These are phyloP conservation scores for Raphanus hybrid DNA, from an alignment of 441 rosid species.

Conservation along the genomic window DNA sequence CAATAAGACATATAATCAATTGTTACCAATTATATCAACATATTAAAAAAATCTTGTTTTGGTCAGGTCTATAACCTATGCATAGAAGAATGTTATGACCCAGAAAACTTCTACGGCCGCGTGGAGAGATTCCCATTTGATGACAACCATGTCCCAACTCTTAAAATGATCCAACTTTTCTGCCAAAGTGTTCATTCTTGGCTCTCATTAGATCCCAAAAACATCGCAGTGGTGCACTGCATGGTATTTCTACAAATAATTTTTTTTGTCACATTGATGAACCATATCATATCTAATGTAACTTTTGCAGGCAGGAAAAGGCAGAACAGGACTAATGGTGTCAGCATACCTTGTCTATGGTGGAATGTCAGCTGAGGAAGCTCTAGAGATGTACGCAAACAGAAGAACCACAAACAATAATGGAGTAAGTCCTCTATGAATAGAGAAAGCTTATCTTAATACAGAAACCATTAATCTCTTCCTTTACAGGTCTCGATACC, in stretches of 20 bases:
- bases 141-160: slow-evolving; percentile 92
- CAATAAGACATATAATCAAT: not conserved
- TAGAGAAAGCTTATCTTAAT: not conserved
- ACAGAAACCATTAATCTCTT: not conserved
- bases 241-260: slow-evolving; percentile 55
- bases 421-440: slow-evolving; percentile 62
- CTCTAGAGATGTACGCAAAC: slow-evolving; percentile 80
- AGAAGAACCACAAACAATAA: slow-evolving; percentile 86
- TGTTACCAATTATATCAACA: not conserved
- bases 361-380: slow-evolving; percentile 84
- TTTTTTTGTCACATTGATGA: not conserved
- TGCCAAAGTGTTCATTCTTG: slow-evolving; percentile 84
- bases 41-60: not conserved
- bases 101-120: slow-evolving; percentile 74
- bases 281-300: slow-evolving; percentile 9
- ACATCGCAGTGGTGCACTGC: slow-evolving; percentile 86
- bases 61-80: slow-evolving; percentile 78
- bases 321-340: slow-evolving; percentile 90
- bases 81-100: slow-evolving; percentile 77
- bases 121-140: slow-evolving; percentile 85
- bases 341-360: slow-evolving; percentile 80
- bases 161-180: slow-evolving; percentile 70
- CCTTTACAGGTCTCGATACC: slow-evolving; percentile 81
- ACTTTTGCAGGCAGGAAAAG: slow-evolving; percentile 84
- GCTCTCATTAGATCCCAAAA: slow-evolving; percentile 70